Base-by-base conservation (phyloP, 1,139 yeast genomes). In the Pichia sp. region DNA sequence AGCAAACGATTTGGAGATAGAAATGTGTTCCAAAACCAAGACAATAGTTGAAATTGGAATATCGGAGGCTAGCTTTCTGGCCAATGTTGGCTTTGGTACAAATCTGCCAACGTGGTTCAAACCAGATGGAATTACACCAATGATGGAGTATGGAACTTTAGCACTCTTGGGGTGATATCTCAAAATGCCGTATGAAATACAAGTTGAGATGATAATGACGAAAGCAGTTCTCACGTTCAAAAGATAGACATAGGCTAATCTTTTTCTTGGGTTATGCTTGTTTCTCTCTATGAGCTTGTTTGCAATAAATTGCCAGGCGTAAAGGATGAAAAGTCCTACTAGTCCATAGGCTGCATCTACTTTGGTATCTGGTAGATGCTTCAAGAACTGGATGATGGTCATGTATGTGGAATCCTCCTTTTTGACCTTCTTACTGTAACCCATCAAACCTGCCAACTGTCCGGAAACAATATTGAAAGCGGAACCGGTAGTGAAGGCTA, bases 401-500 rank as follows among this genome's bases (percentile, higher is more conserved):
- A 64, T 57, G 69, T 85, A 89, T 9, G 95, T 75, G 0, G 90
- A 74, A 2, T 67, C 78, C 70, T 95, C 82, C 13, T 96, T 87
- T 70, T 87, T 82, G 53, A 90, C 88, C 45, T 62, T 57, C 22
- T 71, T 77, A 59, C 70, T 74, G 70, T 75, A 86, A 25, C 98
- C 98, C 87, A 91, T 78, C 56, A 91, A 75, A 13, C 78, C 86
- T 1, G 97, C 96, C 8, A 90, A 84, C 71, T 91, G 97, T 41
- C 97, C 96, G 54, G 75, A 70, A 46, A 86, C 75, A 64, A 91
- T 91, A 61, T 75, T 83, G 63, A 91, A 79, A 3, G 97, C 96
- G 12, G 96, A 89, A 51, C 97, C 97, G 40, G 95, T 79, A 95
- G 91, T 91, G 72, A 90, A 91, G 0, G 97, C 98, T 74, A 90